A percentile compares a stretch with the other conserved stretches of the same genome.
Evolutionary conservation across 257 asterid genomes (phyloP).

Genomic region (Solanum virginianum): DNA sequence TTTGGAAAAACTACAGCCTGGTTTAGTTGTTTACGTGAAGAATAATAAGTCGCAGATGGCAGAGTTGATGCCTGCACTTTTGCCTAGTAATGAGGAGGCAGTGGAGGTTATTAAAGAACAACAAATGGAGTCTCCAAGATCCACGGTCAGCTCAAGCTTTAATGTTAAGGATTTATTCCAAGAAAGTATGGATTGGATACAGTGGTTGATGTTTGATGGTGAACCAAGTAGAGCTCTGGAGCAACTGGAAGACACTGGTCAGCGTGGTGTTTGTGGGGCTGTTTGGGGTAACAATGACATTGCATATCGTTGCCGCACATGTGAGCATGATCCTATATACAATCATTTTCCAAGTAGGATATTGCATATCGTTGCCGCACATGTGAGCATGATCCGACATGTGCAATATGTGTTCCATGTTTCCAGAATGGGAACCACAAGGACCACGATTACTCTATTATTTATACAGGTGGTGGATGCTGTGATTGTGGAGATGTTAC

Average conservation of each 20-base stretch:
- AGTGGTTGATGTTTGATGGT: slow-evolving; percentile 89
- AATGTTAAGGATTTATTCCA: slow-evolving; percentile 20
- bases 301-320: slow-evolving; percentile 84
- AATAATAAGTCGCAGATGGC: slow-evolving; percentile 26
- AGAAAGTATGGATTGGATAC: slow-evolving; percentile 73
- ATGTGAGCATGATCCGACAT: slow-evolving; percentile 92
- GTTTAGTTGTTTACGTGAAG: slow-evolving; percentile 53
- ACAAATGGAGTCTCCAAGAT: slow-evolving; percentile 11
- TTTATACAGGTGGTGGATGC: slow-evolving; percentile 94
- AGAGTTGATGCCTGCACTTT: slow-evolving; percentile 48
- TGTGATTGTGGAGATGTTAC: slow-evolving; percentile 99
- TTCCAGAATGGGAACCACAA: slow-evolving; percentile 86
- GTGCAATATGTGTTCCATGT: slow-evolving; percentile 98
- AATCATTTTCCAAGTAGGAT: too few species aligned
- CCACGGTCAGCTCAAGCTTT: slow-evolving; percentile 10
- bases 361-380: slow-evolving; percentile 88
- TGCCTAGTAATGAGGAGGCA: slow-evolving; percentile 57
- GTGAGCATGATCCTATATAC: slow-evolving; percentile 97
- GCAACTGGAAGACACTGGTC: slow-evolving; percentile 47
- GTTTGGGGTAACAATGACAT: slow-evolving; percentile 90
- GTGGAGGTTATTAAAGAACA: slow-evolving; percentile 14
- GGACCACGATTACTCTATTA: slow-evolving; percentile 86
- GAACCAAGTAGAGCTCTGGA: slow-evolving; percentile 50
- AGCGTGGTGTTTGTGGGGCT: slow-evolving; percentile 92
- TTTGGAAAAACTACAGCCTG: slow-evolving; percentile 36